A percentile compares a stretch with the other conserved stretches of the same genome.
phyloP scores from a whole-genome alignment of 305 asterid species.

The Plantago lanceolata region DNA sequence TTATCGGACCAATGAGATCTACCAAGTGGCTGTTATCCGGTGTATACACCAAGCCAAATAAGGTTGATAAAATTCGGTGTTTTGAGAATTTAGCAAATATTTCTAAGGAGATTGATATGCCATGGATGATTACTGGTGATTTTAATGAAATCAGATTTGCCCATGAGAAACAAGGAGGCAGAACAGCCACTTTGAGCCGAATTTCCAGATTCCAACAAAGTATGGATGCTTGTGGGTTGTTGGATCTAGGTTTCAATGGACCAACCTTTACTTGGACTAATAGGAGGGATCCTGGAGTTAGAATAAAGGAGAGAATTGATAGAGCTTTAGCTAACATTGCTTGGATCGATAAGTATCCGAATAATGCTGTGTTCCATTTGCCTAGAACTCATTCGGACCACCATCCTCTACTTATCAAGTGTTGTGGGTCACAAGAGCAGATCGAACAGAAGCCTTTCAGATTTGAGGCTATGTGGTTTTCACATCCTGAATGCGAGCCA shows the following conservation, averaged over 20 bases:
- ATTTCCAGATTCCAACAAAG: neutral
- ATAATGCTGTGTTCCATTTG: neutral
- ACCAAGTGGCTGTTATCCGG: neutral
- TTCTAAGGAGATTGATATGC: rapidly evolving
- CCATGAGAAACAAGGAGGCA: neutral
- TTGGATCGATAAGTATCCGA: neutral
- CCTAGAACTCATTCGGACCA: neutral
- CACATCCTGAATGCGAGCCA: neutral
- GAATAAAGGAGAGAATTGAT: neutral
- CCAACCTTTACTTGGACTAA: neutral
- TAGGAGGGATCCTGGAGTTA: neutral
- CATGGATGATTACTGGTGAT: neutral
- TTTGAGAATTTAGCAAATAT: neutral
- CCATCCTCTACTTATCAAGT: neutral
- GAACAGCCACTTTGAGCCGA: neutral
- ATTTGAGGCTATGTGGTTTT: neutral
- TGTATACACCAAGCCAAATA: neutral
- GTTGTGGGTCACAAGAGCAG: neutral
- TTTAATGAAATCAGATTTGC: neutral
- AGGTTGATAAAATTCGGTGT: neutral
- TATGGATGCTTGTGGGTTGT: neutral
- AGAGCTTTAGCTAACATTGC: neutral
- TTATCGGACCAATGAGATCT: neutral
- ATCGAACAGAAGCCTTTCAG: neutral
- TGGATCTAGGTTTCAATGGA: neutral